These are phyloP conservation scores for Aspergillus tamarii DNA, from an alignment of 2,329 filamentous ascomycete genomes.

Conservation along the genomic window DNA sequence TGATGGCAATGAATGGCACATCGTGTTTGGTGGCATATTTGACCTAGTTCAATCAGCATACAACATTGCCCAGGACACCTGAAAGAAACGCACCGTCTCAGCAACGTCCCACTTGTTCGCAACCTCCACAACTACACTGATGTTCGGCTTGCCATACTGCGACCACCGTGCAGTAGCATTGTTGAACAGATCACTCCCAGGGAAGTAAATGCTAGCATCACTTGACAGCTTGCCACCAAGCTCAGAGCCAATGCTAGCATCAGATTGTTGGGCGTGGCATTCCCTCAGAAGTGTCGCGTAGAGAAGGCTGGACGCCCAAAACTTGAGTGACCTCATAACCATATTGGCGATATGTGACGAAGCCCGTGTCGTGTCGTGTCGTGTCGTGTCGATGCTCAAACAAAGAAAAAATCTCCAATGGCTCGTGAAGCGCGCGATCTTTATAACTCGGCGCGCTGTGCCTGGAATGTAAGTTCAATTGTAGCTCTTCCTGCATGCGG, in stretches of 20 bases:
- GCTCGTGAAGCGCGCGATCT: background rate
- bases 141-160: conserved; percentile 9
- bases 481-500: background rate
- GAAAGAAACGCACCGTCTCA: conserved; percentile 11
- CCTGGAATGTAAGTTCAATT: background rate
- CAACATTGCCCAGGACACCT: background rate
- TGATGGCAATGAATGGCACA: conserved; percentile 19
- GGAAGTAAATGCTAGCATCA: conserved; percentile 14
- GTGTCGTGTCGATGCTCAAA: background rate
- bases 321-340: background rate
- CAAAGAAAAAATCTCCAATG: background rate
- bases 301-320: background rate
- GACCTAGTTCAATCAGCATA: conserved; percentile 8
- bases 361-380: background rate
- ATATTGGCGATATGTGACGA: background rate
- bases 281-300: background rate
- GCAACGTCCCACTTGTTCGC: conserved; percentile 14
- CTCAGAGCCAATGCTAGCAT: background rate
- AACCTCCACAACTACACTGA: conserved; percentile 19
- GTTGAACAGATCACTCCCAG: conserved; percentile 2
- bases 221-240: conserved; percentile 9
- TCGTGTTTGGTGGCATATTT: conserved; percentile 15
- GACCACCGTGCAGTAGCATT: conserved; percentile 19
- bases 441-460: background rate
- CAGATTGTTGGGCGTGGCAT: background rate